These are phyloP conservation scores for Odontarrhena argentea DNA, from an alignment of 345 rosid species.

Conservation along the genomic window DNA sequence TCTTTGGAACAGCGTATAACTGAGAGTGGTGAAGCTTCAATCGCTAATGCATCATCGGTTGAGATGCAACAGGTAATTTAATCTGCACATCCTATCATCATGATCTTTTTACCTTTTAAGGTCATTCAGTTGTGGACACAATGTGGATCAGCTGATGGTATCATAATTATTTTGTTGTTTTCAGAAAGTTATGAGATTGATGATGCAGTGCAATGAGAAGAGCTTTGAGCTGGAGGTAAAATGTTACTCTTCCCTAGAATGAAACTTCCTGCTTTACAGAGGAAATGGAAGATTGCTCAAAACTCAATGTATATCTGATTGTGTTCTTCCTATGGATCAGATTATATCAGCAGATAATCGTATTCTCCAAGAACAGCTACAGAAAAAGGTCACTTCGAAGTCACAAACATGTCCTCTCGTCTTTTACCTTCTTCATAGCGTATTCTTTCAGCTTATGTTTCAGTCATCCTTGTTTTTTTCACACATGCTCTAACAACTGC, in stretches of 20 bases:
- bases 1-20: constrained; percentile 73
- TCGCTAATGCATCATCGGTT: constrained; percentile 73
- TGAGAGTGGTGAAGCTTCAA: constrained; percentile 85
- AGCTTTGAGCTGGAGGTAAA: constrained; percentile 91
- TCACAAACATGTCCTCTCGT: constrained; percentile 8
- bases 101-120: constrained; percentile 7
- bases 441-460: constrained; percentile 11
- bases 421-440: constrained; percentile 16
- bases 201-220: constrained; percentile 89
- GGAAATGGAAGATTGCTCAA: constrained; percentile 3
- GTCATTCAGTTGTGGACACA: constrained; percentile 18
- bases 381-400: constrained; percentile 64
- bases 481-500: constrained; percentile 34
- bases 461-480: constrained; percentile 20
- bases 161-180: constrained; percentile 8
- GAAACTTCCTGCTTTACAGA: constrained; percentile 1
- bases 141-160: constrained; percentile 6
- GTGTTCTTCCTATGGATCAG: constrained; percentile 52
- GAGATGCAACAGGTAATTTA: constrained; percentile 76
- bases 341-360: constrained; percentile 91
- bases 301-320: constrained; percentile 19
- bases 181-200: constrained; percentile 80
- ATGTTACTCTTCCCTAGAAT: constrained; percentile 17
- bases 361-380: constrained; percentile 88
- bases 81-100: constrained; percentile 2